These are phyloP conservation scores for Trichoderma lentiforme DNA, from an alignment of 2,329 filamentous ascomycete species.

Conservation along the genomic window DNA sequence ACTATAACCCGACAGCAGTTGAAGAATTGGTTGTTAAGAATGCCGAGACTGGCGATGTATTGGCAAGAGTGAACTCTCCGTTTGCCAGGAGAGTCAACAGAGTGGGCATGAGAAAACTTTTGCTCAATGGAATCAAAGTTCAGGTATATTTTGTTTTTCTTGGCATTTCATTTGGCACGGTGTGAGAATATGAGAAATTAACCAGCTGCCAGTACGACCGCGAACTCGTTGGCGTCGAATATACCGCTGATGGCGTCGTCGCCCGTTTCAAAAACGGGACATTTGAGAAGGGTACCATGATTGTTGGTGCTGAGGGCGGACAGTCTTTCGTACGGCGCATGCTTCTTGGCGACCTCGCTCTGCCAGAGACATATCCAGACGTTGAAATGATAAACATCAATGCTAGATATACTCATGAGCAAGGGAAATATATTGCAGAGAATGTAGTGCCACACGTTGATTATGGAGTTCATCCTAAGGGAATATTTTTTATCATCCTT, in stretches of 20 bases:
- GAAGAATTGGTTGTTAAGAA: neutral
- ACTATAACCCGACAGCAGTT: neutral
- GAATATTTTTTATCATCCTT: neutral
- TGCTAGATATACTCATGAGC: neutral
- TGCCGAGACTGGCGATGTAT: neutral
- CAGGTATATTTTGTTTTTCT: neutral
- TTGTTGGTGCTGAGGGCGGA: neutral
- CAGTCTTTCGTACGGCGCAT: neutral
- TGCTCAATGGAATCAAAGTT: neutral
- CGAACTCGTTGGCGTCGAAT: neutral
- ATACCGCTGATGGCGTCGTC: neutral
- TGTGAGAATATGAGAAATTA: neutral
- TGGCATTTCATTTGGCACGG: neutral
- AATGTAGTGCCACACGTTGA: neutral
- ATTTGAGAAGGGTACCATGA: neutral
- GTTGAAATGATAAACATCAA: neutral
- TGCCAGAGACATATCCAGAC: neutral
- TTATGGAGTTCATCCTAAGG: neutral
- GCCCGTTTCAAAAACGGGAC: neutral
- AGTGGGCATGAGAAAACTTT: neutral
- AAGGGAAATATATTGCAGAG: neutral
- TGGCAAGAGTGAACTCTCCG: neutral
- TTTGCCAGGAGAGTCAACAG: neutral
- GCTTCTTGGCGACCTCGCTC: neutral
- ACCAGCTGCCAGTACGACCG: neutral